These are phyloP conservation scores for Pichia sp. DNA, from an alignment of 1,139 yeast genomes.

Conservation along the genomic window DNA sequence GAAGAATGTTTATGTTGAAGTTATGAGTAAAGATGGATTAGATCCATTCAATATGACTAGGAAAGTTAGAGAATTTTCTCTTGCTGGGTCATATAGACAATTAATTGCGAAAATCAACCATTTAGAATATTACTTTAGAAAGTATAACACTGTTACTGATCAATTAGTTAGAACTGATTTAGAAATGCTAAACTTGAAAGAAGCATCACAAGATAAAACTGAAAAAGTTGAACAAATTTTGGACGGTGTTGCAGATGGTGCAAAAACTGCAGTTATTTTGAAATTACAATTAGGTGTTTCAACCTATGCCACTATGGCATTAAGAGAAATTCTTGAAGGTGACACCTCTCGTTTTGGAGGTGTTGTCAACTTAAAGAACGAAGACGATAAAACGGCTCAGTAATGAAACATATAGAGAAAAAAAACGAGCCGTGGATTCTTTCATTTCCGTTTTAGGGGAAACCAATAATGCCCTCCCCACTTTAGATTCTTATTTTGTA, in stretches of 20 bases:
- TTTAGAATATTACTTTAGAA: conserved; percentile 58
- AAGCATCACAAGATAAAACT: conserved; percentile 23
- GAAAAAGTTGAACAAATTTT: conserved; percentile 31
- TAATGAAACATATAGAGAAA: background rate
- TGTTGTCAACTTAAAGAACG: conserved; percentile 18
- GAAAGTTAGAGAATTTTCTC: conserved; percentile 78
- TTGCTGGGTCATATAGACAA: conserved; percentile 84
- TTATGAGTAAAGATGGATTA: conserved; percentile 76
- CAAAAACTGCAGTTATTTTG: conserved; percentile 64
- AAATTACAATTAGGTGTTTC: conserved; percentile 78
- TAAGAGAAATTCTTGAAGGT: conserved; percentile 58
- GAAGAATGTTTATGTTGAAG: conserved; percentile 56
- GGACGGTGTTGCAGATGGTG: conserved; percentile 39
- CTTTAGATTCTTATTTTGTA: no score
- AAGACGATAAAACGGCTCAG: background rate
- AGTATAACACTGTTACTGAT: conserved; percentile 56
- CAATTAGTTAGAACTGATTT: conserved; percentile 79
- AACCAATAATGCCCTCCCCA: no score
- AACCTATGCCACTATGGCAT: conserved; percentile 96
- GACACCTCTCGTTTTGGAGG: conserved; percentile 28
- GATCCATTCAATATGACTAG: conserved; percentile 84
- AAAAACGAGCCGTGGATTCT: no score
- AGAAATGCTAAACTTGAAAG: conserved; percentile 48
- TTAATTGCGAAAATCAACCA: conserved; percentile 63
- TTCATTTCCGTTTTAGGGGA: no score